Conservation (phyloP, 2,329 filamentous ascomycete genomes). For the Trichophyton verrucosum region DNA sequence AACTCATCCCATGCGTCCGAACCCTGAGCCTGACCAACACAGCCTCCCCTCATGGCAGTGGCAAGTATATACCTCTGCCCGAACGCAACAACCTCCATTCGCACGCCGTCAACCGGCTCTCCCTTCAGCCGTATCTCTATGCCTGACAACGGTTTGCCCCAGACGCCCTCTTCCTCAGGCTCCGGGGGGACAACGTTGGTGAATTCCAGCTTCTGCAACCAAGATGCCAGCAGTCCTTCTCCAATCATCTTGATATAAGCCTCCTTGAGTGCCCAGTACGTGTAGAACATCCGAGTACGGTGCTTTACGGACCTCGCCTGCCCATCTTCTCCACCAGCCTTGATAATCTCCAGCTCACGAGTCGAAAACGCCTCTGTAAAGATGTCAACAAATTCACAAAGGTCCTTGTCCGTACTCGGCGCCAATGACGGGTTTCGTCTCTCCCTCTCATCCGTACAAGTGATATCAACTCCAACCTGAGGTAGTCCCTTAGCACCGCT, state of each 20-base stretch:
- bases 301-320: slow-evolving; percentile 35
- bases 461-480: slow-evolving; percentile 49
- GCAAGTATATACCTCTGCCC: slow-evolving; percentile 48
- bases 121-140: slow-evolving; percentile 41
- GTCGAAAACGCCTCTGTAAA: slow-evolving; percentile 49
- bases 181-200: slow-evolving; percentile 36
- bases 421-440: slow-evolving; percentile 35
- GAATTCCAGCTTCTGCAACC: slow-evolving; percentile 51
- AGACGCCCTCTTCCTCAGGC: slow-evolving; percentile 14
- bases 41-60: slow-evolving; percentile 37
- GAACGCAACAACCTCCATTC: slow-evolving; percentile 47
- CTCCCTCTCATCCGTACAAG: slow-evolving; percentile 46
- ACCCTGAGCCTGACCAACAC: neutral
- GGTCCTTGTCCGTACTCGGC: slow-evolving; percentile 37
- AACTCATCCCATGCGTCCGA: slow-evolving; percentile 30
- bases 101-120: slow-evolving; percentile 38
- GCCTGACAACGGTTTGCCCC: slow-evolving; percentile 27
- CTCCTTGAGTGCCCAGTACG: slow-evolving; percentile 54
- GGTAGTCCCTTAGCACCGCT: slow-evolving; percentile 14
- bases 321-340: slow-evolving; percentile 21
- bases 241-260: slow-evolving; percentile 56
- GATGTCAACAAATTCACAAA: slow-evolving; percentile 47
- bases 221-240: slow-evolving; percentile 49
- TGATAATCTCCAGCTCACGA: slow-evolving; percentile 45
- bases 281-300: slow-evolving; percentile 50